Evolutionary conservation across 2,329 filamentous ascomycete genomes (phyloP), one percentile per base, ranked within the genome.

Genomic region (Aspergillus vadensis): DNA sequence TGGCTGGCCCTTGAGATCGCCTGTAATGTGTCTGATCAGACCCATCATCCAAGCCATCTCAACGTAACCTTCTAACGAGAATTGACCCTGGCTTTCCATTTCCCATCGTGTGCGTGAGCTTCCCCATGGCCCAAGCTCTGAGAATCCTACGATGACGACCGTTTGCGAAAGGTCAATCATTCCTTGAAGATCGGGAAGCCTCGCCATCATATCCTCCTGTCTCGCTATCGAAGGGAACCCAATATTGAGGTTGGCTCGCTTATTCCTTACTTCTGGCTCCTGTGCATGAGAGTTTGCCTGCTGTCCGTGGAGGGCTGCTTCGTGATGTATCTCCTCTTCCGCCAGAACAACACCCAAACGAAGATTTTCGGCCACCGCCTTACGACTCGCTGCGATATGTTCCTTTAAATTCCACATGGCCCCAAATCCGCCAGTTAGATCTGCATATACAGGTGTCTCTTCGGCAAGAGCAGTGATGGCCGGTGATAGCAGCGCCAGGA

Each of bases 21-120:
- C 94, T 70, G 98, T 97, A 82, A 96, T 91, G 78, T 99, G 96
- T 84, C 93, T 97, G 83, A 99, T 98, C 60, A 98, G 86, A 74
- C 95, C 95, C 93, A 98, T 99, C 77, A 99, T 91, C 95, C 95
- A 99, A 25, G 95, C 92, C 94, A 99, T 99, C 79, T 99, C 95
- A 63, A 99, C 89, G 72, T 94, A 98, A 30, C 95, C 95, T 78
- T 99, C 95, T 14, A 99, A 86, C 5, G 94, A 98, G 82, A 99
- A 98, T 72, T 96, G 86, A 72, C 95, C 95, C 67, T 92, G 88
- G 1, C 95, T 92, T 78, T 99, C 95, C 92, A 99, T 99, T 82
- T 99, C 94, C 95, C 95, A 99, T 65, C 95, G 88, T 49, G 95
- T 98, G 71, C 95, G 89, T 5, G 95, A 92, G 82, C 98, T 99